Base-by-base conservation (phyloP, 2,329 filamentous ascomycete species). In the Orbilia quercus region DNA sequence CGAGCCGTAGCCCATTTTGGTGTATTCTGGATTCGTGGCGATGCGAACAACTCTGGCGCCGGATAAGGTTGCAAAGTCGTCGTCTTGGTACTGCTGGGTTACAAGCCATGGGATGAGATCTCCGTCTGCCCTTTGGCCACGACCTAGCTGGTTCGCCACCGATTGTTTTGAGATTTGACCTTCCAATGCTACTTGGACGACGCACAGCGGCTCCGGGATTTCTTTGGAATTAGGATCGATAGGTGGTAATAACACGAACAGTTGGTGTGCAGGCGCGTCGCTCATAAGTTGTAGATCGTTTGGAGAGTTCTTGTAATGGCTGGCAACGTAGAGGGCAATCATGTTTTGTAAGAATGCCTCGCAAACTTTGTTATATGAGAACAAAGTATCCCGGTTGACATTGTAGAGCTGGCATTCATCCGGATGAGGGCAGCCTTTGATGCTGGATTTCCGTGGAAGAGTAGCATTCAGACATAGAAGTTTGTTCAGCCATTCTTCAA, bases 241-340 rank as follows among this genome's bases (percentile, higher is more conserved):
- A 0, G 95, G 94, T 1, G 93, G 90, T 1, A 96, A 92, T 22
- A 99, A 87, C 7, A 98, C 95, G 78, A 95, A 99, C 5, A 99
- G 86, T 80, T 98, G 93, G 81, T 99, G 95, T 0, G 95, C 94
- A 0, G 95, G 95, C 0, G 95, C 95, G 81, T 99, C 95, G 74
- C 92, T 96, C 92, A 99, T 96, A 66, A 99, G 86, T 80, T 98
- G 95, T n/a, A 99, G 85, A 78, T 99, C 95, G 78, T 99, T 96
- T 0, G 95, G 95, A 0, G 93, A 92, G 82, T 99, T 99, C 82
- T 98, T 98, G 84, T 99, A 97, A 81, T 96, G 92, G 77, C 92
- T 96, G 25, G 95, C 92, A 25, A 99, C 96, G 78, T 98, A 99
- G 1, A 99, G 86, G 0, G 93, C 92, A 82, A 99, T 94, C 92